These are phyloP conservation scores for Xerocomus nothofagi DNA, from an alignment of 1,284 basidiomycete genomes.

Conservation along the genomic window DNA sequence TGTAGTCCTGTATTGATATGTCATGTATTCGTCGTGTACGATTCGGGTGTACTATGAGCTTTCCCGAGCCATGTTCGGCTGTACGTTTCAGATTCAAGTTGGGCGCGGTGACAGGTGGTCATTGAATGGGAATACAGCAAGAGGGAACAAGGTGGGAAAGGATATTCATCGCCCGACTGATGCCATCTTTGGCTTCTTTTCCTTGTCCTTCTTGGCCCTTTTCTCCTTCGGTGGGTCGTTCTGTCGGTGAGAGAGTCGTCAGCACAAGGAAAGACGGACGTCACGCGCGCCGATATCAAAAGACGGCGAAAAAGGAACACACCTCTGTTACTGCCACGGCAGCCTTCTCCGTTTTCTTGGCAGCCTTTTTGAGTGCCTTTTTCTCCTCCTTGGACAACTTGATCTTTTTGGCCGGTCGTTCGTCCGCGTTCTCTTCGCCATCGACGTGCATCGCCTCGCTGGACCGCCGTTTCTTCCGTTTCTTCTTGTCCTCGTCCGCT, in stretches of 20 bases:
- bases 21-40: too few species aligned
- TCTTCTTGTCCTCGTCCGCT: constrained; percentile 10
- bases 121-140: constrained; percentile 11
- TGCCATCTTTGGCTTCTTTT: constrained; percentile 47
- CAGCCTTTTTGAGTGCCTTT: constrained; percentile 76
- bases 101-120: constrained; percentile 30
- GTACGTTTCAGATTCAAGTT: background rate
- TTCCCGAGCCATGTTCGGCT: background rate
- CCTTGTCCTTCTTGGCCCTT: constrained; percentile 48
- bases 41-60: too few species aligned
- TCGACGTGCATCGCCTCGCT: constrained; percentile 63
- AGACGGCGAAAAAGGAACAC: constrained; percentile 14
- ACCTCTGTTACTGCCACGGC: constrained; percentile 41
- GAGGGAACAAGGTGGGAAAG: constrained; percentile 4
- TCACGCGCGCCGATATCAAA: background rate
- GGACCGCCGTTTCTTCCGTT: constrained; percentile 50
- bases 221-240: constrained; percentile 41
- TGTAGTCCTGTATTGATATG: background rate
- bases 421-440: constrained; percentile 54
- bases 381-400: constrained; percentile 83
- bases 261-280: constrained; percentile 1
- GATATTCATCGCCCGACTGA: constrained; percentile 23
- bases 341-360: constrained; percentile 46
- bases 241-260: constrained; percentile 17
- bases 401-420: constrained; percentile 63